Evolutionary conservation across 805 yeast genomes (phyloP).

Genomic region (Brettanomyces anomalus): DNA sequence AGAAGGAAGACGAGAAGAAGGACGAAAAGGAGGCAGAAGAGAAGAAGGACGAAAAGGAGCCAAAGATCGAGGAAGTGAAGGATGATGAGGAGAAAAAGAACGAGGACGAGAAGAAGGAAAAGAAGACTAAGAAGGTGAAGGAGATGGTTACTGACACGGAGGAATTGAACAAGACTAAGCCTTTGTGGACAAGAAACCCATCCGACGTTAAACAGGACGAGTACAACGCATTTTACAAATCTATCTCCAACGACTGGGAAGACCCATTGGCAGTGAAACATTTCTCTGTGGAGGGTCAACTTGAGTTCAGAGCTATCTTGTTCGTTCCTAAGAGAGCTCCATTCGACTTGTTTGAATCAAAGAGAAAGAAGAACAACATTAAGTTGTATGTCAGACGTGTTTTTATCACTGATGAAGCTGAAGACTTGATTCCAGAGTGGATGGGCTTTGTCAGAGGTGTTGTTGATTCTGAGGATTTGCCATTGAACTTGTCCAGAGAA

Average conservation of each 20-base stretch:
- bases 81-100: constrained; percentile 45
- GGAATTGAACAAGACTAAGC: constrained; percentile 98
- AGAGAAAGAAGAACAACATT: constrained; percentile 99
- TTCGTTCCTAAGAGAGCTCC: constrained; percentile 99
- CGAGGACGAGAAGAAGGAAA: constrained; percentile 66
- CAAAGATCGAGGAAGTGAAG: constrained; percentile 79
- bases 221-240: constrained; percentile 98
- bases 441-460: constrained; percentile 96
- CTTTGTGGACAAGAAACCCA: constrained; percentile 99
- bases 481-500: constrained; percentile 99
- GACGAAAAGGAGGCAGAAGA: constrained; percentile 44
- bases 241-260: constrained; percentile 99
- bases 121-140: constrained; percentile 80
- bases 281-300: constrained; percentile 99
- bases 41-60: constrained; percentile 45
- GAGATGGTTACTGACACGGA: constrained; percentile 93
- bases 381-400: constrained; percentile 99
- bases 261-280: constrained; percentile 99
- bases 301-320: constrained; percentile 96
- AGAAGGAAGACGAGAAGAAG: constrained; percentile 36
- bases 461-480: constrained; percentile 98
- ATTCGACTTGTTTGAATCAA: constrained; percentile 93
- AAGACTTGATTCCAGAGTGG: constrained; percentile 99
- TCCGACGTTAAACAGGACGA: constrained; percentile 96
- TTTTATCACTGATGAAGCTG: constrained; percentile 99